Evolutionary conservation across 768 basidiomycete genomes (phyloP).

Genomic region (Suillus subluteus): DNA sequence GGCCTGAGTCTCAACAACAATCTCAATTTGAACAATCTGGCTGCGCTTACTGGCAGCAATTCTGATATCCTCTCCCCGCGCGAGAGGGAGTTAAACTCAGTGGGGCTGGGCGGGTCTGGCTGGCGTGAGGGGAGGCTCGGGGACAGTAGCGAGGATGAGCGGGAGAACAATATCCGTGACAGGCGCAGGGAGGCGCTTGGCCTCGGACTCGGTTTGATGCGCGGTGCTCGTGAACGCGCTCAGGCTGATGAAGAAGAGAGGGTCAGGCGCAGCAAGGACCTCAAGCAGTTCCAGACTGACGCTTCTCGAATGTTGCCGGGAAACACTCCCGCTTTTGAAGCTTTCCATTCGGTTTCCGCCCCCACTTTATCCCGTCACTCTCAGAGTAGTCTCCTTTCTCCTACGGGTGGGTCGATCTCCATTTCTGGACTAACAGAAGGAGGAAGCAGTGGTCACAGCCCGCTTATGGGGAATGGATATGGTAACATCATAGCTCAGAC

Average conservation of each 20-base stretch:
- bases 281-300: slow-evolving; percentile 42
- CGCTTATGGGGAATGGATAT: slow-evolving; percentile 29
- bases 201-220: slow-evolving; percentile 37
- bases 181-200: slow-evolving; percentile 45
- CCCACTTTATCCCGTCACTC: slow-evolving; percentile 26
- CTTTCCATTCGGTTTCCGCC: slow-evolving; percentile 68
- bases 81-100: slow-evolving; percentile 45
- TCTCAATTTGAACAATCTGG: slow-evolving; percentile 29
- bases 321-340: slow-evolving; percentile 65
- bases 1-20: slow-evolving; percentile 34
- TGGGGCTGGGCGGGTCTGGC: slow-evolving; percentile 48
- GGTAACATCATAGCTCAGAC: slow-evolving; percentile 31
- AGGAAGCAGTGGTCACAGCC: slow-evolving; percentile 18
- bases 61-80: slow-evolving; percentile 41
- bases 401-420: slow-evolving; percentile 17
- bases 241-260: slow-evolving; percentile 62
- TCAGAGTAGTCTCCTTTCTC: slow-evolving; percentile 28
- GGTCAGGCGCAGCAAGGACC: slow-evolving; percentile 58
- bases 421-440: slow-evolving; percentile 21
- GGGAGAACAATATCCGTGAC: slow-evolving; percentile 48
- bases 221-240: slow-evolving; percentile 65
- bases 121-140: slow-evolving; percentile 40
- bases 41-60: slow-evolving; percentile 27
- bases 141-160: slow-evolving; percentile 37
- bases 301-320: slow-evolving; percentile 42